Conservation (phyloP, 495 filamentous ascomycete genomes). For the Tuber indicum region DNA sequence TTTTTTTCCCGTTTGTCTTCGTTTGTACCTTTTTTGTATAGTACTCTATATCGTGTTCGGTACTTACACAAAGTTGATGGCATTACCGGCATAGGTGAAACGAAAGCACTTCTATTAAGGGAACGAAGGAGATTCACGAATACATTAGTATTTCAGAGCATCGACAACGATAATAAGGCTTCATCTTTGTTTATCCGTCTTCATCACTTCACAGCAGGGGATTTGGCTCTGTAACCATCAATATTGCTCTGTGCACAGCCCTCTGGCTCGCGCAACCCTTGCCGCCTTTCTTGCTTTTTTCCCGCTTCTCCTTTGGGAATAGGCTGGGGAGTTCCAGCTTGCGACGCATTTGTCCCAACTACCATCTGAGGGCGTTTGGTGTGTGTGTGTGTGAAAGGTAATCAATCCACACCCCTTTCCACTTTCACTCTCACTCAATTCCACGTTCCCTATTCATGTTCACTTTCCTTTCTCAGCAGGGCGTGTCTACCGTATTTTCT, state of each 20-base stretch:
- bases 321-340: constrained; percentile 25
- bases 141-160: background rate
- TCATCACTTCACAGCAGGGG: background rate
- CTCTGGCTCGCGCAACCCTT: constrained; percentile 28
- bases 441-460: background rate
- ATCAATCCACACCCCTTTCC: constrained; percentile 21
- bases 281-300: constrained; percentile 31
- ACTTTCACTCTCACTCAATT: constrained; percentile 26
- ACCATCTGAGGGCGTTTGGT: background rate
- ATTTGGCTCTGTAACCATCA: background rate
- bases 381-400: background rate
- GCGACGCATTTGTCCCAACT: constrained; percentile 22
- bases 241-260: constrained; percentile 22
- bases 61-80: background rate
- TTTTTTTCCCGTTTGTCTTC: background rate
- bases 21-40: background rate
- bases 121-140: background rate
- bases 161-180: background rate
- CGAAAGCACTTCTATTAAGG: background rate
- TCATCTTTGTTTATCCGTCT: background rate
- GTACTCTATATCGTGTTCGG: no score
- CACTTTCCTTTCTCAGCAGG: background rate
- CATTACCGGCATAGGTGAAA: background rate
- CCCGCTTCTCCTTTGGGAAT: constrained; percentile 22
- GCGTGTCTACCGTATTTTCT: background rate